phyloP scores from a whole-genome alignment of 148 eudicot genomes.

The Vaccinium corymbosum region DNA sequence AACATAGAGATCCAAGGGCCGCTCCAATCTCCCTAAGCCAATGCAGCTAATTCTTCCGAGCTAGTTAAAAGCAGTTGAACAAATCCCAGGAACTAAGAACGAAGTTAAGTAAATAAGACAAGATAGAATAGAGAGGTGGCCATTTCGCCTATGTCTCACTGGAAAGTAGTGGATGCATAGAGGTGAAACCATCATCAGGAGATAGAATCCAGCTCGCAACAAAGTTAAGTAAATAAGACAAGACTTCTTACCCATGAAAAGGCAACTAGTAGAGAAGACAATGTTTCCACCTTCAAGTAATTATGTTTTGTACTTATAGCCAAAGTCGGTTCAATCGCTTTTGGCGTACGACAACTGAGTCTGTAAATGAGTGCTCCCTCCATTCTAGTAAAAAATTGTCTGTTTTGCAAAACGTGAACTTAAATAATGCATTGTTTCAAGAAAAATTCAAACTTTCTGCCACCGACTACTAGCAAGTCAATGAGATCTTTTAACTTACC shows the following conservation, averaged over 20 bases:
- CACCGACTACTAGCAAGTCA: no score
- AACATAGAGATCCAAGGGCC: background rate
- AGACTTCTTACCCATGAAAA: background rate
- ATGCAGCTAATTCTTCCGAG: background rate
- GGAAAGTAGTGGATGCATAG: background rate
- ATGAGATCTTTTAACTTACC: no score
- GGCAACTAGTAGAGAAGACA: background rate
- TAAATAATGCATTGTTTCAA: no score
- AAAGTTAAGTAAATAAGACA: background rate
- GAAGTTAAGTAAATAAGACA: no score
- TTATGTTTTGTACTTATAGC: background rate
- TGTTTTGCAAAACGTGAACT: no score
- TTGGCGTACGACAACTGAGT: no score
- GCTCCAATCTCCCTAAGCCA: background rate
- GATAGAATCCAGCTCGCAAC: background rate
- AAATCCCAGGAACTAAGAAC: no score
- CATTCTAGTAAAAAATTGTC: no score
- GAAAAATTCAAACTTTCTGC: no score
- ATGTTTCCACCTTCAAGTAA: background rate
- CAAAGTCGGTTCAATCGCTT: background rate
- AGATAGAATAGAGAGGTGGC: no score
- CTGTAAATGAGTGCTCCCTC: no score
- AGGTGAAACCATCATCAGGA: background rate
- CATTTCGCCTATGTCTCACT: background rate
- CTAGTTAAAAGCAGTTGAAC: background rate